Base-by-base conservation (phyloP, 2,329 filamentous ascomycete genomes). In the Sporothrix sp. region DNA sequence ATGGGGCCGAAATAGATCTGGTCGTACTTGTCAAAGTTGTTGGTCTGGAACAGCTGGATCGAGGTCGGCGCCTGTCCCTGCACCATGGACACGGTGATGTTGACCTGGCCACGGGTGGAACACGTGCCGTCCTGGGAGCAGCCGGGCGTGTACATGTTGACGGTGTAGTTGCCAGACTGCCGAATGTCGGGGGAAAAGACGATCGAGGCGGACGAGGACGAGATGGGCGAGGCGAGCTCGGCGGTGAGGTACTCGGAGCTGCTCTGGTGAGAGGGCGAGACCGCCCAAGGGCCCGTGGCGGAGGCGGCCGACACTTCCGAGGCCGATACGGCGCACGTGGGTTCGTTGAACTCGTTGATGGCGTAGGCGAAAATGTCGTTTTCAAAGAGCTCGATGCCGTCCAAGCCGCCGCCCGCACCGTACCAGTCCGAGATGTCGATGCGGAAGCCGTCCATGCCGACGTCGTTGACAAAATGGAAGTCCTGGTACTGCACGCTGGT, bases 1-100 rank as follows among this genome's bases (percentile, higher is more conserved):
- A 98, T 81, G 57, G 81, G 81, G 42, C 90, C 93, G 57, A 84
- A 85, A 67, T 89, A 95, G 52, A 98, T 82, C 58, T 87, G 82
- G 63, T 98, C 93, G 62, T 95, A 97, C 67, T 98, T 98, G 71
- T 97, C 91, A 65, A 84, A 94, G 63, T 94, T 78, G 68, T 98
- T 98, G 16, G 90, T 95, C 66, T 98, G 93, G 63, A 78, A 94
- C 7, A 96, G 70, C 37, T 55, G 53, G 9, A 56, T 48, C 0
- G 78, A 75, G 1, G 74, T 79, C 25, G 78, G 74, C 52, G 82
- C 73, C 5, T 77, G 71, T 32, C 66, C 63, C 46, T 56, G 56
- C 59, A 69, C 58, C 59, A 66, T 62, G 51, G 68, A 60, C 58
- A 71, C 68, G 3, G 80, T 76, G 48, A 98, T 74, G 58, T 89